Base-by-base conservation (phyloP, 176 grass and related monocot species). In the Panicum miliaceum region DNA sequence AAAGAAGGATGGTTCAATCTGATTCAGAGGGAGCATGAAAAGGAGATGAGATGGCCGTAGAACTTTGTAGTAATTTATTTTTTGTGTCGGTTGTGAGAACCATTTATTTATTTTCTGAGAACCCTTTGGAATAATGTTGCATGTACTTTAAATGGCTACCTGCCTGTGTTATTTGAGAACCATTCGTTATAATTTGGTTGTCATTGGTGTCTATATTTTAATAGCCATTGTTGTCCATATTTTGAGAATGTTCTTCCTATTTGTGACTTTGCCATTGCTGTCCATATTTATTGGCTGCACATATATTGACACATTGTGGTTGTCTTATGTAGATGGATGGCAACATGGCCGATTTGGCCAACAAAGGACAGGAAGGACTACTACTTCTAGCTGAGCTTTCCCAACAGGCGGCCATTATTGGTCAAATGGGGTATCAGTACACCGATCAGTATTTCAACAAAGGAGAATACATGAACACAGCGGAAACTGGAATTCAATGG, bases 11-110 rank as follows among this genome's bases (percentile, higher is more conserved):
- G 27, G 43, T n/a, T 65, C 4, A 18, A 79, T 34, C 36, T 79
- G 18, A 8, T 51, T 34, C 11, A 66, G 43, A 66, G 19, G 25
- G 45, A 67, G 29, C 43, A 65, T 79, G 43, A 50, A 8, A 79
- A 65, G 61, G 60, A 79, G 60, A 65, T 64, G 27, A 79, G 20
- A 16, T 5, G 6, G n/a, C n/a, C n/a, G n/a, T n/a, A n/a, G n/a
- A n/a, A n/a, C n/a, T n/a, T n/a, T n/a, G n/a, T n/a, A n/a, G n/a
- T n/a, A n/a, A n/a, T 48, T 48, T 48, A 48, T 48, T 48, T 46
- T 2, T 3, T 12, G 1, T 46, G 46, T 48, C 40, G n/a, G 1
- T 41, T 37, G 3, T 68, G 42, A n/a, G 7, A 48, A 48, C 22
- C 6, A 18, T 25, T 25, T 19, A 56, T 79, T 10, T 45, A 13